Conservation (phyloP, 1,284 basidiomycete genomes). For the Pyrrhoderma noxium region DNA sequence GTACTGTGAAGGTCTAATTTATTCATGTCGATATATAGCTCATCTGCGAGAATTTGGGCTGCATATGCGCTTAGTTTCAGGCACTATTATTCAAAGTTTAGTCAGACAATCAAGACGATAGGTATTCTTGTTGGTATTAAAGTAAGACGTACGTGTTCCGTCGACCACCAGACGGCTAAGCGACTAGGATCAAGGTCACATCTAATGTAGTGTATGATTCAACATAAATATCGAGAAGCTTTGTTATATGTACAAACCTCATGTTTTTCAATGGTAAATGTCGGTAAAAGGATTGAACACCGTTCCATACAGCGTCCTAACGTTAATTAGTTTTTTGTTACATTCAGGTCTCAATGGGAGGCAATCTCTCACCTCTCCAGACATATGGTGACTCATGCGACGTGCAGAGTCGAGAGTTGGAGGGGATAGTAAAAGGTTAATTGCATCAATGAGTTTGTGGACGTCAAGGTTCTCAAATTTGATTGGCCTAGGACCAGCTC, state of each 20-base stretch:
- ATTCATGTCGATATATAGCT: constrained; percentile 35
- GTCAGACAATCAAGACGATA: neutral
- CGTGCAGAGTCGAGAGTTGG: constrained; percentile 40
- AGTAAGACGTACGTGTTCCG: constrained; percentile 32
- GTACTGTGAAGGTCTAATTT: constrained; percentile 43
- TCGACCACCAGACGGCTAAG: constrained; percentile 54
- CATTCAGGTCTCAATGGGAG: constrained; percentile 2
- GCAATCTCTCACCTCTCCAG: constrained; percentile 42
- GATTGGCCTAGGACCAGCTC: constrained; percentile 56
- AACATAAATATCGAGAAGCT: neutral
- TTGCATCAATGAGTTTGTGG: constrained; percentile 46
- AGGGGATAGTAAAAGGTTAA: constrained; percentile 41
- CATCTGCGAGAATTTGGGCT: constrained; percentile 43
- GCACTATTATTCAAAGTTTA: constrained; percentile 27
- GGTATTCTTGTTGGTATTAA: neutral
- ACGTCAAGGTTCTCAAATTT: constrained; percentile 44
- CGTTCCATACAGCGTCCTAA: constrained; percentile 44
- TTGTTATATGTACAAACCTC: constrained; percentile 28
- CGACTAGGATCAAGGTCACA: constrained; percentile 47
- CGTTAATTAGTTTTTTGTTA: too few relatives aligned
- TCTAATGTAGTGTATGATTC: constrained; percentile 22
- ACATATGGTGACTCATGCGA: constrained; percentile 45
- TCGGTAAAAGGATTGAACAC: constrained; percentile 51
- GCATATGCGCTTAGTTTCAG: constrained; percentile 48
- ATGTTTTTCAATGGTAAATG: constrained; percentile 57